Evolutionary conservation across 2,329 filamentous ascomycete species (phyloP).

Genomic region (Stagonosporopsis chrysanthemi): DNA sequence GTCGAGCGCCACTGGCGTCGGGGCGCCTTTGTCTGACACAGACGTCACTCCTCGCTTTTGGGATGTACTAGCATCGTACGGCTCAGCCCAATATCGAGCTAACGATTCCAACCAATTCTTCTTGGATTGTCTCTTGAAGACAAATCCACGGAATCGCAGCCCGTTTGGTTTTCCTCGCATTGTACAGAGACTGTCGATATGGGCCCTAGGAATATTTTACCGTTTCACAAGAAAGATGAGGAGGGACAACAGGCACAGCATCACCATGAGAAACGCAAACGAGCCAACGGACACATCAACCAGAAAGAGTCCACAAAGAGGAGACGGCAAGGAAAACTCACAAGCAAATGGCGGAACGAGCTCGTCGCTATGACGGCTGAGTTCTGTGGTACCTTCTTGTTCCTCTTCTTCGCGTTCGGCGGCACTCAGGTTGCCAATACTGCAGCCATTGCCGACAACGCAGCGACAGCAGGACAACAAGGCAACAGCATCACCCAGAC

Average conservation of each 20-base stretch:
- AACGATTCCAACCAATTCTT: background rate
- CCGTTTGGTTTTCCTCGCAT: background rate
- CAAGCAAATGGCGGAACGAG: conserved; percentile 44
- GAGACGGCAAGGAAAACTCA: conserved; percentile 5
- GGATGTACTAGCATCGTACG: background rate
- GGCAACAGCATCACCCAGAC: conserved; percentile 38
- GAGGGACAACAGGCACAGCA: background rate
- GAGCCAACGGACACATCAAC: conserved; percentile 16
- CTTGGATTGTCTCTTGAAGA: background rate
- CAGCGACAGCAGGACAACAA: conserved; percentile 31
- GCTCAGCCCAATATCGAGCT: background rate
- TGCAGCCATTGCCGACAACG: conserved; percentile 31
- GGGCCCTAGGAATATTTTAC: conserved; percentile 15
- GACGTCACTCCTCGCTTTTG: conserved; percentile 12
- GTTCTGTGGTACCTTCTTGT: conserved; percentile 52
- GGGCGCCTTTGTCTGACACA: conserved; percentile 16
- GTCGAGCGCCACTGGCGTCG: conserved; percentile 12
- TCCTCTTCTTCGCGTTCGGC: conserved; percentile 52
- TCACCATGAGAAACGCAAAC: conserved; percentile 13
- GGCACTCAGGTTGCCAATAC: conserved; percentile 50
- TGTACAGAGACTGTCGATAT: background rate
- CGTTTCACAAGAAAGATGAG: conserved; percentile 17
- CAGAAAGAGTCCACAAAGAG: conserved; percentile 6
- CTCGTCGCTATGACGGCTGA: conserved; percentile 48
- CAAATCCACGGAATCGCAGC: background rate